phyloP scores from a whole-genome alignment of 305 asterid species.

The Solanum hybrid region DNA sequence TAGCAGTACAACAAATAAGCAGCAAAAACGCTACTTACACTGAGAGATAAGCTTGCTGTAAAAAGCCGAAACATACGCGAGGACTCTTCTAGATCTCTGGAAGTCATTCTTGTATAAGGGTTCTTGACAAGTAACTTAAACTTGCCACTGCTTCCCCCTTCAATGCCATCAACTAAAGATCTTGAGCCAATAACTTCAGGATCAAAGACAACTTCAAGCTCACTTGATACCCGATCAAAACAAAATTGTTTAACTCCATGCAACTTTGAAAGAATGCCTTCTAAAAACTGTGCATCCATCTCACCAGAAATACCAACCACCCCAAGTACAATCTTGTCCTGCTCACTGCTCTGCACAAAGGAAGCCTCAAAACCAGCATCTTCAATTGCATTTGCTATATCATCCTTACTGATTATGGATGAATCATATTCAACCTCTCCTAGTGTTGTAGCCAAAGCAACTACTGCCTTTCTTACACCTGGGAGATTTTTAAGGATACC shows the following conservation, averaged over 20 bases:
- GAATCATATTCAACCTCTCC: slow-evolving; percentile 97
- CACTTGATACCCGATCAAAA: slow-evolving; percentile 44
- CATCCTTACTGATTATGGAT: slow-evolving; percentile 56
- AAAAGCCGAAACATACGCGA: slow-evolving; percentile 84
- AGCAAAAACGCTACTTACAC: slow-evolving; percentile 48
- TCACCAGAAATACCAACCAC: slow-evolving; percentile 64
- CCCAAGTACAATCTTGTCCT: slow-evolving; percentile 71
- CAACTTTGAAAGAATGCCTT: slow-evolving; percentile 52
- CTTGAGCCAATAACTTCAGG: slow-evolving; percentile 89
- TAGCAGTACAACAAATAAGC: background rate
- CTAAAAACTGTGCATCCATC: slow-evolving; percentile 60
- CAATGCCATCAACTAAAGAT: slow-evolving; percentile 68
- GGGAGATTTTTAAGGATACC: slow-evolving; percentile 69
- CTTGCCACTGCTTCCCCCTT: slow-evolving; percentile 58
- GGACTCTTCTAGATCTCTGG: slow-evolving; percentile 82
- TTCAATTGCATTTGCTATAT: slow-evolving; percentile 69
- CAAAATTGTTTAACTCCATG: slow-evolving; percentile 72
- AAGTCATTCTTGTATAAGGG: slow-evolving; percentile 80
- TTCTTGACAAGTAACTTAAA: slow-evolving; percentile 68
- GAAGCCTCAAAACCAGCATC: slow-evolving; percentile 99
- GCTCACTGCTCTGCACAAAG: slow-evolving; percentile 87
- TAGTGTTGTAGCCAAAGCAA: slow-evolving; percentile 83
- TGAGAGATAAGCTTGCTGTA: slow-evolving; percentile 71
- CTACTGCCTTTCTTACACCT: slow-evolving; percentile 82
- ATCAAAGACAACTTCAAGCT: slow-evolving; percentile 75